Percentiles rank a stretch among this genome's conserved stretches.
Conservation (phyloP, 306 rosid genomes). For the Begonia peltatifolia region DNA sequence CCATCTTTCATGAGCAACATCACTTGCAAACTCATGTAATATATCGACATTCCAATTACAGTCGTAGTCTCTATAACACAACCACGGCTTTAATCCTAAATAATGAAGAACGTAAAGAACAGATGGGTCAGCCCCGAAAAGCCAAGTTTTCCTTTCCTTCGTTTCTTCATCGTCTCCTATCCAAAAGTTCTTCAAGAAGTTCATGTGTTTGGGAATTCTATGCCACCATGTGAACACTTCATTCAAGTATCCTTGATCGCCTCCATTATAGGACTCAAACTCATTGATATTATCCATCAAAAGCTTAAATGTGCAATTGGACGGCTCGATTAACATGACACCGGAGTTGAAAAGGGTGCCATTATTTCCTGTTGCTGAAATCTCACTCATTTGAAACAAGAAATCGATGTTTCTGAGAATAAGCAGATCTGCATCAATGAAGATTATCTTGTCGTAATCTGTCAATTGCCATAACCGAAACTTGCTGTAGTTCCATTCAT, state of each 20-base stretch:
- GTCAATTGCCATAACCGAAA: slow-evolving; percentile 87
- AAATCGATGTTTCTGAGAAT: slow-evolving; percentile 74
- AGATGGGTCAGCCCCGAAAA: slow-evolving; percentile 82
- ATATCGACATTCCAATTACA: slow-evolving; percentile 84
- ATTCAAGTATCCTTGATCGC: slow-evolving; percentile 85
- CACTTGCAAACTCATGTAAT: slow-evolving; percentile 78
- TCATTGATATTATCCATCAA: slow-evolving; percentile 74
- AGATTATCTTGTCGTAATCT: slow-evolving; percentile 87
- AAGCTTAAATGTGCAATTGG: slow-evolving; percentile 79
- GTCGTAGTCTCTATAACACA: slow-evolving; percentile 80
- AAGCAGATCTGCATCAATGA: slow-evolving; percentile 83
- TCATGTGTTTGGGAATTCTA: slow-evolving; percentile 89
- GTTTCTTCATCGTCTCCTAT: slow-evolving; percentile 70
- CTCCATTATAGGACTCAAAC: slow-evolving; percentile 88
- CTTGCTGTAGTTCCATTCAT: slow-evolving; percentile 97
- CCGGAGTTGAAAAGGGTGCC: slow-evolving; percentile 93
- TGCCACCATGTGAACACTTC: slow-evolving; percentile 98
- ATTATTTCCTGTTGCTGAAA: slow-evolving; percentile 84
- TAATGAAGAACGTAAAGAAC: slow-evolving; percentile 74
- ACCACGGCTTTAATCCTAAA: slow-evolving; percentile 79
- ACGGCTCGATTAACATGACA: slow-evolving; percentile 95
- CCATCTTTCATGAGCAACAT: slow-evolving; percentile 80
- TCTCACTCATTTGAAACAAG: slow-evolving; percentile 76
- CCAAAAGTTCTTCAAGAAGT: slow-evolving; percentile 95
- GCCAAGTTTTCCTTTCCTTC: slow-evolving; percentile 55